phyloP scores from a whole-genome alignment of 2,329 filamentous ascomycete genomes.

The Calonectria crousiana region DNA sequence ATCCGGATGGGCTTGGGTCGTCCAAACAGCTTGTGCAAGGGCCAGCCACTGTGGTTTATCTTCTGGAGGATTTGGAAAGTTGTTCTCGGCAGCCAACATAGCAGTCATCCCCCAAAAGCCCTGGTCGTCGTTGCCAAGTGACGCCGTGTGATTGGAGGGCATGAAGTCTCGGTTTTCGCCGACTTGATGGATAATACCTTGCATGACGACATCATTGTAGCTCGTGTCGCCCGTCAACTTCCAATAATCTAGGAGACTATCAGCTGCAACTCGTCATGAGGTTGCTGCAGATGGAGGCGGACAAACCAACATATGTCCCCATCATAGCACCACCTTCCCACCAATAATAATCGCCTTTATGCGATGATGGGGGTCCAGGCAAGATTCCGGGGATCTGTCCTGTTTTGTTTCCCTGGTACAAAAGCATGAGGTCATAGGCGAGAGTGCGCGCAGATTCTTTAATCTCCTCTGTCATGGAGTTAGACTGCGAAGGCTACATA shows the following conservation, averaged over 20 bases:
- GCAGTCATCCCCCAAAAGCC: conserved; percentile 78
- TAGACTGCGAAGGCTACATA: not conserved
- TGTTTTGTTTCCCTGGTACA: conserved; percentile 63
- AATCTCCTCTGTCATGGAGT: conserved; percentile 55
- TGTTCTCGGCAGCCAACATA: conserved; percentile 75
- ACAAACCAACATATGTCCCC: conserved; percentile 69
- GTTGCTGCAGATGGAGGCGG: not conserved
- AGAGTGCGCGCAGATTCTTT: conserved; percentile 59
- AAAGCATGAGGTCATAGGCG: conserved; percentile 63
- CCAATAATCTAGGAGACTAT: conserved; percentile 67
- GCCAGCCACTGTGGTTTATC: conserved; percentile 71
- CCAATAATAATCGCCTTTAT: conserved; percentile 75
- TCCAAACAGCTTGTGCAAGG: conserved; percentile 77
- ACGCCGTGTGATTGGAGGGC: conserved; percentile 69
- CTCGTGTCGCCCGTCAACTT: conserved; percentile 73
- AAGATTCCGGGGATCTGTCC: conserved; percentile 68
- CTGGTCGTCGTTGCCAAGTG: conserved; percentile 78
- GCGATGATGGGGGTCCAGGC: conserved; percentile 63
- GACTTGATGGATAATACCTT: conserved; percentile 70
- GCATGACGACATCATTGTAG: conserved; percentile 70
- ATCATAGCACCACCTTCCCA: conserved; percentile 80
- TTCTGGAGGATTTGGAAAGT: conserved; percentile 69
- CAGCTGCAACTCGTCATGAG: not conserved
- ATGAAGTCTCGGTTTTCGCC: conserved; percentile 70
- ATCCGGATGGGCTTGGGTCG: conserved; percentile 68